Evolutionary conservation across 768 basidiomycete genomes (phyloP), one percentile per base, ranked within the genome.

Genomic region (Psilocybe azurescens): DNA sequence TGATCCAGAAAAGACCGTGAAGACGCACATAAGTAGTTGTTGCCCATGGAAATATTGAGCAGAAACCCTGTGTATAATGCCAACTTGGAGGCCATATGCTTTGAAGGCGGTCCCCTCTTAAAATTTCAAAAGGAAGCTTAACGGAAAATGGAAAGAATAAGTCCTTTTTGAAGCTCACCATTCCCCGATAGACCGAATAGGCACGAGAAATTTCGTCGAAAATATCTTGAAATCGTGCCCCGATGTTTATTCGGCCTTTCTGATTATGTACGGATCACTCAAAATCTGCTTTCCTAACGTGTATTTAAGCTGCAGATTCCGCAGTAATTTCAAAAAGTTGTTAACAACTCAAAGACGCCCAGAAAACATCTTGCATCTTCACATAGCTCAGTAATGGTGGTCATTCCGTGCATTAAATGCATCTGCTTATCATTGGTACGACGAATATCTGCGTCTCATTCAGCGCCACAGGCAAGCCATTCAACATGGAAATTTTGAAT

Each of bases 391-490:
- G 49, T 55, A 3, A 52, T 60, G 18, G 56, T 62, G 39, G 79
- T 79, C 58, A 72, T 59, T 58, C 80, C 75, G 41, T 81, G 83
- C 10, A 85, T 72, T 30, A n/a, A n/a, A n/a, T n/a, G n/a, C n/a
- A n/a, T n/a, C n/a, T 75, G 75, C 11, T 81, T 74, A 53, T 84
- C 81, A 8, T 79, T 75, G 16, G 79, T 77, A 58, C 69, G 77
- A n/a, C 80, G 76, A 16, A 86, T 64, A 46, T 85, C 28, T 73
- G 66, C 0, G 74, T 68, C 1, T 81, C 78, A 8, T 77, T 74
- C 32, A 81, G 68, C 7, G 85, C 69, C 13, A 85, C 77, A 3
- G 79, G 60, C 85, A 85, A 86, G 53, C 75, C 71, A 53, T 79
- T 73, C 39, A 82, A 69, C 52, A 71, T 72, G 0, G 84, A 74